Evolutionary conservation across 2,329 filamentous ascomycete species (phyloP).

Genomic region (Cytospora chrysosperma): DNA sequence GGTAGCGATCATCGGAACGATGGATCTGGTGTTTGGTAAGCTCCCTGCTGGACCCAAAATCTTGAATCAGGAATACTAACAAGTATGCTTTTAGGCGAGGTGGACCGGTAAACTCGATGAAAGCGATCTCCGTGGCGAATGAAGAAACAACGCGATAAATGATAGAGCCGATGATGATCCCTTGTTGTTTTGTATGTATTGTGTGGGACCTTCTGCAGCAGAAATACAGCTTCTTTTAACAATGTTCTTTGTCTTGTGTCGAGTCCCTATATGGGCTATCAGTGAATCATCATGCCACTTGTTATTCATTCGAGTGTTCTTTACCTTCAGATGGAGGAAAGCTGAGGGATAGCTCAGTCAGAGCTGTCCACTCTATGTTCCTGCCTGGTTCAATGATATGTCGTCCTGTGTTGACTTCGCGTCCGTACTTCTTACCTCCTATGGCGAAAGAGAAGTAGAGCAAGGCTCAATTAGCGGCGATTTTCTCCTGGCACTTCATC

Average conservation of each 20-base stretch:
- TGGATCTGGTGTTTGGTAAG: conserved; percentile 87
- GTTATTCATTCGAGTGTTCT: not conserved
- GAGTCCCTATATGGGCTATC: not conserved
- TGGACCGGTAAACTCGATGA: conserved; percentile 51
- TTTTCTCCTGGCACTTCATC: not conserved
- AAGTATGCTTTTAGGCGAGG: conserved; percentile 48
- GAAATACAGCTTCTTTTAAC: conserved; percentile 17
- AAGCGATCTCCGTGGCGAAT: conserved; percentile 4
- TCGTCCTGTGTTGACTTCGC: not conserved
- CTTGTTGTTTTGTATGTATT: conserved; percentile 13
- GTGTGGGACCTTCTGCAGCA: conserved; percentile 3
- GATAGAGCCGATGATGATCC: conserved; percentile 13
- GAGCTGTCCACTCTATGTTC: not conserved
- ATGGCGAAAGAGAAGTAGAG: not conserved
- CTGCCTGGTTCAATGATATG: not conserved
- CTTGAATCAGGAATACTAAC: conserved; percentile 34
- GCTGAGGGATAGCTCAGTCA: not conserved
- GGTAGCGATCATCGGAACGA: conserved; percentile 89
- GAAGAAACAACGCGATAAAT: conserved; percentile 30
- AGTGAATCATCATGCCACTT: not conserved
- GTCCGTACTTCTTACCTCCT: not conserved
- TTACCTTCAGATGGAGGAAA: not conserved
- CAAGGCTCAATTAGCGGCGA: not conserved
- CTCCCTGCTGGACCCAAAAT: conserved; percentile 21
- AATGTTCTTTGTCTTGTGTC: not conserved